phyloP scores from a whole-genome alignment of 2,329 filamentous ascomycete genomes.

The Fusarium abutilonis region DNA sequence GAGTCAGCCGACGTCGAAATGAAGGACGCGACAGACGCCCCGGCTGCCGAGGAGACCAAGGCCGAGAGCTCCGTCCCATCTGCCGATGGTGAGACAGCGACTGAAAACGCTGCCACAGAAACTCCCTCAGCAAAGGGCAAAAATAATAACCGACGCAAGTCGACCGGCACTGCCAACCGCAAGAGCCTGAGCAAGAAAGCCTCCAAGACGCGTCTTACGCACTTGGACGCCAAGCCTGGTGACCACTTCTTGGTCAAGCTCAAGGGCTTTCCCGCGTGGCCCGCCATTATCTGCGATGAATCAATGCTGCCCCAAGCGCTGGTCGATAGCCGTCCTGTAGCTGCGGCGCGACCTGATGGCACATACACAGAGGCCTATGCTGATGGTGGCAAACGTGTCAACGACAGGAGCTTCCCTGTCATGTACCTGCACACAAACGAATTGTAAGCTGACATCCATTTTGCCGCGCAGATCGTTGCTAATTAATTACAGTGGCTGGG shows the following conservation, averaged over 20 bases:
- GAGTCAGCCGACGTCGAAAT: constrained; percentile 64
- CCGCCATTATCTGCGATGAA: constrained; percentile 92
- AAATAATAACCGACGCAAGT: constrained; percentile 77
- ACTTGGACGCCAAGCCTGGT: constrained; percentile 86
- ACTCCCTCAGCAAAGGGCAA: constrained; percentile 47
- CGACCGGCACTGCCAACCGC: constrained; percentile 72
- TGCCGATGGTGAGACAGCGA: constrained; percentile 43
- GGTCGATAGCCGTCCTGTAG: constrained; percentile 81
- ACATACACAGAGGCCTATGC: constrained; percentile 87
- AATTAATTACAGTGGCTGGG: constrained; percentile 77
- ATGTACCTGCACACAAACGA: constrained; percentile 97
- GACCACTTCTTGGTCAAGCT: constrained; percentile 93
- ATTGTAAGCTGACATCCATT: constrained; percentile 75
- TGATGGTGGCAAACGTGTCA: constrained; percentile 85
- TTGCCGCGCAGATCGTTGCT: neutral
- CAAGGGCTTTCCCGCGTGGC: constrained; percentile 95
- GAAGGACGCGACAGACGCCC: constrained; percentile 49
- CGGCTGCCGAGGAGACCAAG: constrained; percentile 46
- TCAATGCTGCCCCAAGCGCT: constrained; percentile 87
- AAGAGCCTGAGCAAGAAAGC: constrained; percentile 90
- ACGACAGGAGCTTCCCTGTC: constrained; percentile 88
- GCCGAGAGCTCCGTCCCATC: constrained; percentile 41
- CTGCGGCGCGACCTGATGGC: constrained; percentile 82
- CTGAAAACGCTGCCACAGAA: constrained; percentile 43
- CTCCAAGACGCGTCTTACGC: constrained; percentile 75